Base-by-base conservation (phyloP, 495 filamentous ascomycete genomes). In the Sphaerosporella brunnea region DNA sequence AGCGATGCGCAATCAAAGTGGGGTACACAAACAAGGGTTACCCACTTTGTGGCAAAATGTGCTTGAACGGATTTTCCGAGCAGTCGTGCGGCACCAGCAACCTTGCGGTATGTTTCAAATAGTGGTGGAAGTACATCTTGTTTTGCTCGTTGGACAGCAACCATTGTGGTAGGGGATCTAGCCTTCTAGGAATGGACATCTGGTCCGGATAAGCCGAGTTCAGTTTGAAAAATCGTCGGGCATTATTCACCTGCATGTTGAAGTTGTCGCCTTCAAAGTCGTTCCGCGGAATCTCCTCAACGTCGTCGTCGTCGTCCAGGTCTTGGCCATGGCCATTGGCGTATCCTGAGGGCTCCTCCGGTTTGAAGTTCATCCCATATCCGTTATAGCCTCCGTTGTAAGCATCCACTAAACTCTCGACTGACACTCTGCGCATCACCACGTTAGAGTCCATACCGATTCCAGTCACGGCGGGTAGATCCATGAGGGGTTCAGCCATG, bases 121-220 rank as follows among this genome's bases (percentile, higher is more conserved):
- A 83, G 62, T 82, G 79, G 62, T 83, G 78, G 51, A 83, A 83
- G 58, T 83, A 83, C 60, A 83, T 72, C 50, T 81, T 62, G 53
- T 83, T 82, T 68, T 86, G 84, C 16, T 76, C 80, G 58, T 83
- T 84, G 39, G 78, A 69, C 38, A 81, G 57, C 25, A 87, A 66
- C 44, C 77, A 70, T 16, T 71, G 62, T 5, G 80, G 80, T 7
- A 90, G 63, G n/a, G 79, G 78, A 46, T 78, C 73, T 13, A 84
- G 60, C 23, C 68, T 68, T 53, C 69, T 68, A 2, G 80, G 76
- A 43, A 85, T 81, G 41, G 70, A 73, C 45, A 87, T 75, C 48
- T 58, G 23, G 24, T 58, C 53, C 53, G 67, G 54, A 65, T 62
- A 36, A 58, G 64, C 38, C 63, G 59, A 23, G 19, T 48, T 38